These are phyloP conservation scores for Globisporangium echinulatum DNA, from an alignment of 352 stramenopile genomes.

Conservation along the genomic window DNA sequence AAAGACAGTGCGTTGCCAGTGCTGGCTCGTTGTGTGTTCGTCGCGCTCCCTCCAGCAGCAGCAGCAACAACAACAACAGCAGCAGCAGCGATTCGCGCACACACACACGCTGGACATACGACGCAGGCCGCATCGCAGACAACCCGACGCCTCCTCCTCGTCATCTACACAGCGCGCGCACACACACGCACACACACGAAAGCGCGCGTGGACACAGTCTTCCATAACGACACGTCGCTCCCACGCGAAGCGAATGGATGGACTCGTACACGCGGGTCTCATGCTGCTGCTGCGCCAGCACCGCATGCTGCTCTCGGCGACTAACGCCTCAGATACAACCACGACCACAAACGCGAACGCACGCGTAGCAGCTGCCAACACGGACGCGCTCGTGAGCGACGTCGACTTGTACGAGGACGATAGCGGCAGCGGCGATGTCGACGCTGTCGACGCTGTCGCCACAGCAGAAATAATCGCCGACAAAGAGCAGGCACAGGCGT, in stretches of 20 bases:
- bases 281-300: constrained; percentile 12
- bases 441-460: not conserved
- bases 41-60: no score
- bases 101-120: no score
- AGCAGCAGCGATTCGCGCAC: no score
- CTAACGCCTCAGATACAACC: constrained; percentile 1
- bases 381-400: not conserved
- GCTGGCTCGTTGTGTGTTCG: no score
- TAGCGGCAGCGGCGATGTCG: not conserved
- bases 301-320: constrained; percentile 6
- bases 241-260: constrained; percentile 13
- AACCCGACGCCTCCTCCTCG: not conserved
- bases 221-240: not conserved
- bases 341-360: not conserved
- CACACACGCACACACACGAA: not conserved
- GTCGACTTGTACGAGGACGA: not conserved
- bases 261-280: constrained; percentile 11
- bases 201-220: no score
- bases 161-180: not conserved
- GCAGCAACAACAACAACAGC: no score
- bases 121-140: not conserved
- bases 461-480: not conserved
- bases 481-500: constrained; percentile 10
- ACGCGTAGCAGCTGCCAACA: constrained; percentile 6
- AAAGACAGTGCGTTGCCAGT: no score